Conservation (phyloP, 2,329 filamentous ascomycete species). For the Tolypocladium paradoxum region DNA sequence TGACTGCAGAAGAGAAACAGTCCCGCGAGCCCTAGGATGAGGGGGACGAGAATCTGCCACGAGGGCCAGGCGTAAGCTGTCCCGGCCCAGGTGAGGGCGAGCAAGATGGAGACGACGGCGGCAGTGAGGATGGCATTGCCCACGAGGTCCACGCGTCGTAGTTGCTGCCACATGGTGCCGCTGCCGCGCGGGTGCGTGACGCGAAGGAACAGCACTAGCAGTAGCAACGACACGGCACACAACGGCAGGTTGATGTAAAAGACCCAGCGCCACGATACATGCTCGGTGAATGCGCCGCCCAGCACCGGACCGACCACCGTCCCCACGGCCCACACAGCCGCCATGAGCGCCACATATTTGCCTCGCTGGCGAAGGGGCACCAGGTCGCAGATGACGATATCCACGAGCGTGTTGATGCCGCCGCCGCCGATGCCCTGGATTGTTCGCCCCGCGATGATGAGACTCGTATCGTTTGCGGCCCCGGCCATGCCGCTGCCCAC, state of each 20-base stretch:
- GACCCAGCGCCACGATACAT: slow-evolving; percentile 30
- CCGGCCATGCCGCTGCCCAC: slow-evolving; percentile 40
- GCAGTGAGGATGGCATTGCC: slow-evolving; percentile 28
- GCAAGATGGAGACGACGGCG: slow-evolving; percentile 14
- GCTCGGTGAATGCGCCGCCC: slow-evolving; percentile 15
- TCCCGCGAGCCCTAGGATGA: slow-evolving; percentile 26
- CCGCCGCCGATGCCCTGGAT: slow-evolving; percentile 32
- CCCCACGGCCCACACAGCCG: slow-evolving; percentile 22
- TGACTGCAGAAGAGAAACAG: slow-evolving; percentile 7
- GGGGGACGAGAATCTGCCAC: slow-evolving; percentile 23
- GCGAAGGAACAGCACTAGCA: slow-evolving; percentile 25
- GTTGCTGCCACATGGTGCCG: background rate
- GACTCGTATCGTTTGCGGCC: slow-evolving; percentile 23
- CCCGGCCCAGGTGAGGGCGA: slow-evolving; percentile 29
- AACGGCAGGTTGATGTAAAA: slow-evolving; percentile 35
- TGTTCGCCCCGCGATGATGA: slow-evolving; percentile 30
- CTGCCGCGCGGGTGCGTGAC: slow-evolving; percentile 10
- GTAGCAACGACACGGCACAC: slow-evolving; percentile 18
- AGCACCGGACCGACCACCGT: slow-evolving; percentile 22
- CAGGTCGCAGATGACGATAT: slow-evolving; percentile 30
- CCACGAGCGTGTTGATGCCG: slow-evolving; percentile 19
- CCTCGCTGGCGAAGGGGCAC: slow-evolving; percentile 36
- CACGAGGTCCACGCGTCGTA: slow-evolving; percentile 22
- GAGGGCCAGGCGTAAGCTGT: slow-evolving; percentile 26
- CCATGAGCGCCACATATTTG: slow-evolving; percentile 25